Base-by-base conservation (phyloP, 345 rosid species). In the Capsella bursapastoris region DNA sequence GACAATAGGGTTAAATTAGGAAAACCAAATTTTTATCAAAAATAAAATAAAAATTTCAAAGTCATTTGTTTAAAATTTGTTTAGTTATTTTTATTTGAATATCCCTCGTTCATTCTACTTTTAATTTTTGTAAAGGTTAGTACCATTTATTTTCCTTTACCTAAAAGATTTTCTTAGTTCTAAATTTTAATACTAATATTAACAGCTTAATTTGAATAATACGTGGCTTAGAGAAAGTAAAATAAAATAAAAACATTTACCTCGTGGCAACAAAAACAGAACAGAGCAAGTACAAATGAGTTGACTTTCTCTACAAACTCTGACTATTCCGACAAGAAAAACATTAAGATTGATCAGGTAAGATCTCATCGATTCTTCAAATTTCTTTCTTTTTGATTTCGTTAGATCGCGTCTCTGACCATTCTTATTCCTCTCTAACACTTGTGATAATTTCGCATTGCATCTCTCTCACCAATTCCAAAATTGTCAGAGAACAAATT, bases 321-420 rank as follows among this genome's bases (percentile, higher is more conserved):
- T n/a, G 70, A 53, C 48, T 75, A 45, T 75, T 50, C 75, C 59
- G 70, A 69, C 70, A 53, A 50, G 25, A 28, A 60, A 59, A 45
- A 32, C 34, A 45, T 43, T 43, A 63, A 52, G 57, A 50, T 22
- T 40, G 56, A 9, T 59, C 29, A 44, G 14, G 57, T 35, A 55
- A 4, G 49, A 35, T 55, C 70, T 75, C 48, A 29, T 51, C 18
- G 13, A 18, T 16, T 32, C 62, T 60, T 57, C 57, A 7, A 22
- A 25, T 27, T 16, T 15, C 2, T 2, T 63, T 32, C 8, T 31
- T 55, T 55, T 55, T 22, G 49, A 64, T 55, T 48, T 49, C 50
- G 47, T 53, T 4, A 56, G 31, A 56, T 64, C 51, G 32, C 60
- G 25, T 52, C 79, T 60, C 63, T 22, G 48, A 68, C 50, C 70